Evolutionary conservation across 1,284 basidiomycete genomes (phyloP).

Genomic region (Lignosus rhinocerotis): DNA sequence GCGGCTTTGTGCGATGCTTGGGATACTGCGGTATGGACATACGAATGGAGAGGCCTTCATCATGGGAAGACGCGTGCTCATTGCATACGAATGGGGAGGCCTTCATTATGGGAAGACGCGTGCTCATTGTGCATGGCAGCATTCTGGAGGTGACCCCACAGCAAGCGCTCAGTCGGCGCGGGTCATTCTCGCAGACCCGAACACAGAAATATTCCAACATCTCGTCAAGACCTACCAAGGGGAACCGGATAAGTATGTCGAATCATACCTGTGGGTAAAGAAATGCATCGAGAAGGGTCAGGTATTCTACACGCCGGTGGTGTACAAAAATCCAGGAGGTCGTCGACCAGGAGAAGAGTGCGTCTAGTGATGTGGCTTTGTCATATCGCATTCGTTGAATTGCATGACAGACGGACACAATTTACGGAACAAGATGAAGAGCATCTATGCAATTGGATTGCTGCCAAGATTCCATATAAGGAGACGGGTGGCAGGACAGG

Average conservation of each 20-base stretch:
- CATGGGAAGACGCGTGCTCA: slow-evolving; percentile 5
- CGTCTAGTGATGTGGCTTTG: slow-evolving; percentile 28
- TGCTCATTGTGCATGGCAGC: slow-evolving; percentile 41
- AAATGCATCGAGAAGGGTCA: slow-evolving; percentile 69
- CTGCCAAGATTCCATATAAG: slow-evolving; percentile 76
- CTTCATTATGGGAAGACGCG: not conserved
- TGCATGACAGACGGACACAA: slow-evolving; percentile 58
- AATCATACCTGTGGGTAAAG: slow-evolving; percentile 79
- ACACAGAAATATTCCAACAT: slow-evolving; percentile 68
- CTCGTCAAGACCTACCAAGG: slow-evolving; percentile 70
- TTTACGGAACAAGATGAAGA: slow-evolving; percentile 75
- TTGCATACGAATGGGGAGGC: not conserved
- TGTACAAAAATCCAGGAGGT: slow-evolving; percentile 81
- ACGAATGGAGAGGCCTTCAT: not conserved
- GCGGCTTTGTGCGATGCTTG: too few species aligned
- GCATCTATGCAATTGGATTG: slow-evolving; percentile 73
- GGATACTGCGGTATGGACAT: not conserved
- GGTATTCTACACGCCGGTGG: slow-evolving; percentile 65
- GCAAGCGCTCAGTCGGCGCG: slow-evolving; percentile 64
- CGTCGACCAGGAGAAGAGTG: slow-evolving; percentile 79
- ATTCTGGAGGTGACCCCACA: slow-evolving; percentile 74
- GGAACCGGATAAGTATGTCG: slow-evolving; percentile 67
- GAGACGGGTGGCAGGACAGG: slow-evolving; percentile 76
- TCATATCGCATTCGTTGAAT: not conserved
- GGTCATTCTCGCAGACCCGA: slow-evolving; percentile 75